phyloP scores from a whole-genome alignment of 345 rosid genomes.

The Moricandia moricandioides region DNA sequence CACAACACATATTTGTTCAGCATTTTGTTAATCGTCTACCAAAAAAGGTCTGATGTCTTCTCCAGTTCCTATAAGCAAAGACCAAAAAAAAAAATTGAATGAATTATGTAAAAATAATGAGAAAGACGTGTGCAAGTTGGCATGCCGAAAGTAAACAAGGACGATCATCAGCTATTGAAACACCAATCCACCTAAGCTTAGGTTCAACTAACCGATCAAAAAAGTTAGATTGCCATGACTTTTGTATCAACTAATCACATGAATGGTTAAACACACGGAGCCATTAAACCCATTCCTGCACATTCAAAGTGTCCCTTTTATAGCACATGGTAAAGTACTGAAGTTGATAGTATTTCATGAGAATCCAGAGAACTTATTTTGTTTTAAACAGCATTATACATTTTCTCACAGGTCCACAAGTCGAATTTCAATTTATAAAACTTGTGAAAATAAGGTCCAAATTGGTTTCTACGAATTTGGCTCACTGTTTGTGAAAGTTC shows the following conservation, averaged over 20 bases:
- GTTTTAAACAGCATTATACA: neutral
- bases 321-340: neutral
- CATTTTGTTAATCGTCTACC: neutral
- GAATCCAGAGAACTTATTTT: neutral
- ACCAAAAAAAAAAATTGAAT: neutral
- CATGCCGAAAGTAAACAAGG: neutral
- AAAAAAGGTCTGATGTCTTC: neutral
- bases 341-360: neutral
- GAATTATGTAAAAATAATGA: neutral
- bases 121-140: neutral
- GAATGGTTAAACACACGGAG: neutral
- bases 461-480: neutral
- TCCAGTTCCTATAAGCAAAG: slow-evolving; percentile 10
- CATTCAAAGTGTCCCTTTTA: slow-evolving; percentile 5
- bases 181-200: neutral
- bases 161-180: neutral
- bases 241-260: neutral
- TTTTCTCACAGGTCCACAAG: neutral
- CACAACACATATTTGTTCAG: neutral
- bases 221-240: neutral
- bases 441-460: neutral
- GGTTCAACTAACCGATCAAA: neutral
- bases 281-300: neutral
- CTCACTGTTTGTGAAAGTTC: slow-evolving; percentile 17
- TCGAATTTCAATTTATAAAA: neutral